Conservation (phyloP, 495 filamentous ascomycete species). For the Pseudoneurospora amorphoporcata region DNA sequence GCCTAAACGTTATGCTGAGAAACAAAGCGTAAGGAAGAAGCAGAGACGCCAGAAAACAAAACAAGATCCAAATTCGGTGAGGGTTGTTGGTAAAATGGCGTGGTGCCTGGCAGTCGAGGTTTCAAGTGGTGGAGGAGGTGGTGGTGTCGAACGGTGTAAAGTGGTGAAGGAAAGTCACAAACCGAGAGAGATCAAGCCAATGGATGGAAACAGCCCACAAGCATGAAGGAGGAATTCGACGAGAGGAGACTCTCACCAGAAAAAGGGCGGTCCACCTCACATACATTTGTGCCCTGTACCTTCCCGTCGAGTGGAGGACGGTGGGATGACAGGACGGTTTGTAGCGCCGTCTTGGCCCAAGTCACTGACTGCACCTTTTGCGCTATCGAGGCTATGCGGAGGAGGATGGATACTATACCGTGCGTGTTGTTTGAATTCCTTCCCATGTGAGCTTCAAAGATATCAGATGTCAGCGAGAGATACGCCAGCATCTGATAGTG, state of each 20-base stretch:
- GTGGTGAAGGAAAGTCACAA: not conserved
- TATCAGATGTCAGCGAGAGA: not conserved
- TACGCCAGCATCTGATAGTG: not conserved
- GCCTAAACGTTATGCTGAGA: not conserved
- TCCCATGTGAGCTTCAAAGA: not conserved
- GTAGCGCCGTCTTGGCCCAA: not conserved
- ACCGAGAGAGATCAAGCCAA: not conserved
- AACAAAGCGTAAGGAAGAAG: not conserved
- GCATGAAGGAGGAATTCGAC: not conserved
- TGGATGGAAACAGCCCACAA: not conserved
- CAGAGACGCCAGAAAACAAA: not conserved
- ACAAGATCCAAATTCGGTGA: not conserved
- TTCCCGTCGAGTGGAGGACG: not conserved
- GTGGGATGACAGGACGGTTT: not conserved
- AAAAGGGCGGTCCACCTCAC: not conserved
- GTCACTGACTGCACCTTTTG: not conserved
- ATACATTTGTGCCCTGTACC: not conserved
- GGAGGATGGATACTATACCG: not conserved
- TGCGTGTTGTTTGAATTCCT: not conserved
- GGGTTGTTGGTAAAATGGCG: slow-evolving; percentile 8
- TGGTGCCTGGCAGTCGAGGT: slow-evolving; percentile 2
- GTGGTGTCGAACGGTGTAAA: not conserved
- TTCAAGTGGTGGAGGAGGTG: not conserved
- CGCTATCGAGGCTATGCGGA: not conserved
- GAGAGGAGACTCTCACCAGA: not conserved